Evolutionary conservation across 108 stramenopile genomes (phyloP), one percentile per base, ranked within the genome.

Genomic region (Cyclotella baltica): DNA sequence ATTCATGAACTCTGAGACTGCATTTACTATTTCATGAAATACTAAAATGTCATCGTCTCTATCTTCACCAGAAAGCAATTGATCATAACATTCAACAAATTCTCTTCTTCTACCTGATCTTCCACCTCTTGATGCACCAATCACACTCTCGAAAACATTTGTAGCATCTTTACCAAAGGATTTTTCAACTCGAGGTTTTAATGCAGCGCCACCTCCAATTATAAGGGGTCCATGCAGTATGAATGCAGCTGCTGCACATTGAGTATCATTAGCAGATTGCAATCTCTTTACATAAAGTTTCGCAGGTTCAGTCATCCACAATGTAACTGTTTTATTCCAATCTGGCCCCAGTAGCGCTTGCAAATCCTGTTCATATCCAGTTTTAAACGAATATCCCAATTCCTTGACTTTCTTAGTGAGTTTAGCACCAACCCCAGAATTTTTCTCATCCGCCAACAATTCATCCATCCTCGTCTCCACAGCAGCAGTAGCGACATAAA

Each of bases 221-320:
- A 87, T 50, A 16, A 87, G 58, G 0, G 86, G 83, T 16, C 86
- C 86, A 80, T 83, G 84, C 37, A 87, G 66, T 16, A 81, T 73
- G 48, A 84, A 84, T 2, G 73, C 77, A 20, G 83, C 86, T n/a
- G 83, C 86, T 23, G 68, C 80, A 36, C 71, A 50, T 52, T 86
- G 75, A n/a, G 15, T 34, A 37, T 81, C 81, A 53, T 22, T 65
- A 19, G 72, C 37, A 52, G 38, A 29, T 50, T 73, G 56, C 37
- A 86, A 61, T 30, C 46, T 27, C 5, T 69, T 13, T 3, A 62
- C 25, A 40, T 86, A 86, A n/a, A 47, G 63, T 36, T 53, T 30
- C 6, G 80, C 79, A 16, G 67, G 57, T 29, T 76, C 57, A 3
- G 67, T 76, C 27, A 56, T 59, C 67, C 67, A 76, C 20, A 68